Conservation (phyloP, 345 rosid species). For the Geranium brycei region DNA sequence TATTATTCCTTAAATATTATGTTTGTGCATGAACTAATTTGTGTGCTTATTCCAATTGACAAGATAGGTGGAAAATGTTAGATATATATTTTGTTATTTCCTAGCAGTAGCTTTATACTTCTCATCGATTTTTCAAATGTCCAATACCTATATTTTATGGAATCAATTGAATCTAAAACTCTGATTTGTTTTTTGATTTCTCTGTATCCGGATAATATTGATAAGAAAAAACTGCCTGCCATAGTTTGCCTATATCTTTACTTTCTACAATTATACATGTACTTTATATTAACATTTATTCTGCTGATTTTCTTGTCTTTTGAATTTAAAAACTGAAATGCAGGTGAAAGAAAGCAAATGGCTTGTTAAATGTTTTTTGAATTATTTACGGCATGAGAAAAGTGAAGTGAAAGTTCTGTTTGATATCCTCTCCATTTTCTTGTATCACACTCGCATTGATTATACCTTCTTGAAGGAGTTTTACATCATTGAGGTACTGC, state of each 20-base stretch:
- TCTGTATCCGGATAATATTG: neutral
- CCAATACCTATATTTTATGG: neutral
- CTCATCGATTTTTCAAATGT: neutral
- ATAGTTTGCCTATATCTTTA: neutral
- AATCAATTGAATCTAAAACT: neutral
- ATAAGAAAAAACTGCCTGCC: neutral
- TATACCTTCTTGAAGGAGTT: conserved; percentile 96
- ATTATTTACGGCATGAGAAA: conserved; percentile 78
- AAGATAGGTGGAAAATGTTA: too few relatives aligned
- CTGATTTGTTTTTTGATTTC: neutral
- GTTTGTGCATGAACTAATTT: too few relatives aligned
- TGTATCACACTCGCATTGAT: conserved; percentile 89
- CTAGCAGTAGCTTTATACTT: too few relatives aligned
- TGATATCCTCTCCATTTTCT: conserved; percentile 83
- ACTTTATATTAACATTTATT: neutral
- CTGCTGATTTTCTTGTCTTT: neutral
- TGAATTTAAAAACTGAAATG: neutral
- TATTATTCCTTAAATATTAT: too few relatives aligned
- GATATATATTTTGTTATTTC: too few relatives aligned
- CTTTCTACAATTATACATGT: neutral
- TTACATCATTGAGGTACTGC: conserved; percentile 79
- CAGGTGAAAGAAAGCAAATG: conserved; percentile 99
- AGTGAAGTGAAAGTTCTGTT: conserved; percentile 78
- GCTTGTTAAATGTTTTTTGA: conserved; percentile 93
- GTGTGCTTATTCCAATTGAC: too few relatives aligned